Base-by-base conservation (phyloP, 495 filamentous ascomycete genomes). In the Penicillium riverlandense region DNA sequence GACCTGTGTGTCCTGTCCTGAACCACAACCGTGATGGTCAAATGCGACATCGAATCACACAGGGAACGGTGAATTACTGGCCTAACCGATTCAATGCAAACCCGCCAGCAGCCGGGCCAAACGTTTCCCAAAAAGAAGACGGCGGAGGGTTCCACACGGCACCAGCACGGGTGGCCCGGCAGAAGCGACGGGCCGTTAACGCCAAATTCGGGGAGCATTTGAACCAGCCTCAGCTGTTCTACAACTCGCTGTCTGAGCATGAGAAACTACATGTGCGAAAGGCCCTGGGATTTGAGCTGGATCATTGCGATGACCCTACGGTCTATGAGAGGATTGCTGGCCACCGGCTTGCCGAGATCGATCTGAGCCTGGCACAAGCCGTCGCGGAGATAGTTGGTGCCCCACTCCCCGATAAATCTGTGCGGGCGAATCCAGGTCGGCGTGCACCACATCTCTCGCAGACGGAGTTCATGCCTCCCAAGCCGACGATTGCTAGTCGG, bases 51-150 rank as follows among this genome's bases (percentile, higher is more conserved):
- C 65, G 67, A 15, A 81, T 84, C 53, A 74, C 72, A 30, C 77
- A 76, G 51, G 86, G 88, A 44, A 81, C 70, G 1, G 81, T 89
- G 49, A 94, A 91, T 67, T 95, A 95, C 70, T 95, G 84, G 84
- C 88, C 89, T 13, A 95, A 95, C 62, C 78, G 88, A 2, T 86
- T 78, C 49, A 73, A 78, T 5, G 70, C 75, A 7, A 67, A 71
- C 16, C 81, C 83, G 1, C 83, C 88, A 1, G 79, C 83, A 0
- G 15, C 15, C 15, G 15, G 15, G 4, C 15, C 15, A 4, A 16
- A 16, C 15, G 15, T 16, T 16, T 63, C 56, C 7, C 50, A 52
- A 7, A 59, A 74, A 11, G 73, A 86, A 48, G 82, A 80, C 12
- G 85, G 76, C 22, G 91, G 86, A 50, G 62, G 82, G 88, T 41